Conservation (phyloP, 2,329 filamentous ascomycete species). For the Penicillium sp. region DNA sequence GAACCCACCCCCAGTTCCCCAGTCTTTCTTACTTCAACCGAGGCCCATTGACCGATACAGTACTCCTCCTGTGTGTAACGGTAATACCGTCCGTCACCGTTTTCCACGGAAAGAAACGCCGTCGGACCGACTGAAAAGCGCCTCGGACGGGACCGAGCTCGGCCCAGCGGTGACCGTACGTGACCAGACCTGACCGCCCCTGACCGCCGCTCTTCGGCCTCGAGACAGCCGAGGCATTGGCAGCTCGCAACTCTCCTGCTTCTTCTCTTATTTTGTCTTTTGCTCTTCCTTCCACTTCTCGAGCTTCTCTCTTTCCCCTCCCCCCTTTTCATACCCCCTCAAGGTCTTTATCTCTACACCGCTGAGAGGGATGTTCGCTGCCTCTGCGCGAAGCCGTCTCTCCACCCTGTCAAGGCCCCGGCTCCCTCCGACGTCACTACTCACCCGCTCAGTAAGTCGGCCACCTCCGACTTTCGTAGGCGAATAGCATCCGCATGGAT, state of each 20-base stretch:
- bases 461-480: slow-evolving; percentile 6
- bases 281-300: slow-evolving; percentile 17
- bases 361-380: slow-evolving; percentile 48
- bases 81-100: slow-evolving; percentile 6
- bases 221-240: slow-evolving; percentile 27
- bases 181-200: slow-evolving; percentile 5
- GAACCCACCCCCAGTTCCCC: background rate
- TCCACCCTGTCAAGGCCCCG: slow-evolving; percentile 45
- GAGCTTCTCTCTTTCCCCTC: slow-evolving; percentile 14
- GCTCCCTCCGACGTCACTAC: slow-evolving; percentile 38
- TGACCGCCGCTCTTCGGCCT: slow-evolving; percentile 14
- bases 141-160: slow-evolving; percentile 17
- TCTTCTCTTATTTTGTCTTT: slow-evolving; percentile 14
- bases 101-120: slow-evolving; percentile 9
- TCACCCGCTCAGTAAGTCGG: slow-evolving; percentile 39
- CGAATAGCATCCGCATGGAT: background rate
- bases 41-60: slow-evolving; percentile 4
- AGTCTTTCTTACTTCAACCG: slow-evolving; percentile 1
- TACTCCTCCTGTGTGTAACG: background rate
- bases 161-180: slow-evolving; percentile 6
- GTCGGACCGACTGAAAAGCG: background rate
- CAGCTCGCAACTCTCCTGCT: slow-evolving; percentile 8
- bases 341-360: slow-evolving; percentile 15
- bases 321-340: slow-evolving; percentile 8
- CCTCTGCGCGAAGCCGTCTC: slow-evolving; percentile 49